phyloP scores from a whole-genome alignment of 1,139 yeast genomes.

The Pichia sp. region DNA sequence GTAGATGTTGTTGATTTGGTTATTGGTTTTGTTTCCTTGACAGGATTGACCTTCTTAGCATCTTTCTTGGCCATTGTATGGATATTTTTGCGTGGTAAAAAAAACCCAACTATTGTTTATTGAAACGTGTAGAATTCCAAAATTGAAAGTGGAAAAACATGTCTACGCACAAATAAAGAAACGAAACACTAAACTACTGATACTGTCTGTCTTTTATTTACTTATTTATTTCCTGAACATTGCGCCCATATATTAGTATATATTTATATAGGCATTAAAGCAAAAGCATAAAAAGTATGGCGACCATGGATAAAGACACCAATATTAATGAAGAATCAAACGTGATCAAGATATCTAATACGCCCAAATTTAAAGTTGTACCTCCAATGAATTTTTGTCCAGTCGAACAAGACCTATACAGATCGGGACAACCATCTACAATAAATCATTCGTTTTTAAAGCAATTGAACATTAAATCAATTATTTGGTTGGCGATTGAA shows the following conservation, averaged over 20 bases:
- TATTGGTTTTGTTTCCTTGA: constrained; percentile 6
- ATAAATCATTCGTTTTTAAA: constrained; percentile 80
- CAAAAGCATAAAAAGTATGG: neutral
- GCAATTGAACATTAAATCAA: constrained; percentile 67
- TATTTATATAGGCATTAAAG: no score
- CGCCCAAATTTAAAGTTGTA: constrained; percentile 62
- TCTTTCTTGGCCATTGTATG: constrained; percentile 37
- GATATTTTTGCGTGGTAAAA: neutral
- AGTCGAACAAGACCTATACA: constrained; percentile 75
- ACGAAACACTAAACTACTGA: neutral
- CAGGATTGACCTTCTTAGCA: constrained; percentile 1
- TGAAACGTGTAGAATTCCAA: neutral
- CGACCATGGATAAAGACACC: neutral
- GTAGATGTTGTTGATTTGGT: constrained; percentile 19
- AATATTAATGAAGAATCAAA: constrained; percentile 30
- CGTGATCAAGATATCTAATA: neutral
- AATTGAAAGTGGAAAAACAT: neutral
- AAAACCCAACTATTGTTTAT: neutral
- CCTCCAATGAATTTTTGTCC: constrained; percentile 96
- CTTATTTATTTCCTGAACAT: neutral
- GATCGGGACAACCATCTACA: constrained; percentile 96
- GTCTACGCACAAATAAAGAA: neutral
- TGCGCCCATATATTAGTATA: neutral
- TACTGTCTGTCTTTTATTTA: neutral
- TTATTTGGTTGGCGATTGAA: constrained; percentile 91